Base-by-base conservation (phyloP, 306 rosid genomes). In the Vigna angularis region DNA sequence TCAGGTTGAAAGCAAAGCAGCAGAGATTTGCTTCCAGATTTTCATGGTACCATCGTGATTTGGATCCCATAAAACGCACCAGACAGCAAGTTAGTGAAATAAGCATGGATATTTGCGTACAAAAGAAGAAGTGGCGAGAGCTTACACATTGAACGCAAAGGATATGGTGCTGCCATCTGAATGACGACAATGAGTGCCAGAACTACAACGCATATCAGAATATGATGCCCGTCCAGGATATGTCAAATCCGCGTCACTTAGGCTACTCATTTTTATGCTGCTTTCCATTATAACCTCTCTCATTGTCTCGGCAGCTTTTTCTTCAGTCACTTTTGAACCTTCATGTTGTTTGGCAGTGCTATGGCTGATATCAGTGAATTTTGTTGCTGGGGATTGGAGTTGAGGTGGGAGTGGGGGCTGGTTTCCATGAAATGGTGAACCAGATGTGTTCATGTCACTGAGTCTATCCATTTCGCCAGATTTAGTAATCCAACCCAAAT, bases 131-230 rank as follows among this genome's bases (percentile, higher is more conserved):
- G 64, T 14, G 51, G 44, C 4, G 6, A 70, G 42, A 30, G 64
- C 96, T 91, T 84, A 92, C 98, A 66, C 58, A 45, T 88, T 88
- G 84, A 92, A 94, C 3, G 93, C 91, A 66, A 85, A 94, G 55
- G 98, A 90, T 72, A 65, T 73, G 49, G 97, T 86, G 75, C 91
- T 87, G 42, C 83, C 87, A 66, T 90, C 79, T 2, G 91, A 86
- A 52, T 52, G 77, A 12, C 24, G 89, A 68, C 93, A 85, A 49
- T 40, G 9, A 12, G 32, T 1, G 57, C 7, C 3, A 74, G 74
- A 51, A 65, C 22, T n/a, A 70, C 85, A 15, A 81, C 34, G 61
- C 63, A 36, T 16, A 34, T 8, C 12, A 9, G 52, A 2, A 28
- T 0, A 38, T 28, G 74, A 24, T 7, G 56, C 24, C 28, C 15